phyloP scores from a whole-genome alignment of 495 filamentous ascomycete species.

The Aspergillus cristatus region DNA sequence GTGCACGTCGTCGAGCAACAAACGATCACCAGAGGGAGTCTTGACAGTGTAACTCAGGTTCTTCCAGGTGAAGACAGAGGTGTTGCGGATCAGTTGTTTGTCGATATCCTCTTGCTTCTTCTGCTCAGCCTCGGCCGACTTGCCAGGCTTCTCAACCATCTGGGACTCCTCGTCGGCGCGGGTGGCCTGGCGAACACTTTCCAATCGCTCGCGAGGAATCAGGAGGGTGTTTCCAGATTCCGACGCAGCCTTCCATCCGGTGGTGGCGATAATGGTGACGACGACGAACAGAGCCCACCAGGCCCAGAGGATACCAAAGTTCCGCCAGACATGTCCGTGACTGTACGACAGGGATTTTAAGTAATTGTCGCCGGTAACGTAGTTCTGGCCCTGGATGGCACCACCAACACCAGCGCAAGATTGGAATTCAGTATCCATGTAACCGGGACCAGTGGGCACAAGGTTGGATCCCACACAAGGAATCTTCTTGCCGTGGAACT shows the following conservation, averaged over 20 bases:
- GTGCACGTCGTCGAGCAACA: slow-evolving; percentile 66
- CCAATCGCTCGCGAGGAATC: slow-evolving; percentile 30
- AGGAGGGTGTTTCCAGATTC: slow-evolving; percentile 26
- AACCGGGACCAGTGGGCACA: slow-evolving; percentile 31
- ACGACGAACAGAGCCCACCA: slow-evolving; percentile 35
- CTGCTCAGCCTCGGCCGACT: slow-evolving; percentile 4
- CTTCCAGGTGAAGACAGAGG: slow-evolving; percentile 53
- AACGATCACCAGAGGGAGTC: slow-evolving; percentile 28
- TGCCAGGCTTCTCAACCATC: slow-evolving; percentile 13
- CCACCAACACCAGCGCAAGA: slow-evolving; percentile 50
- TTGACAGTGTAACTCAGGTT: slow-evolving; percentile 47
- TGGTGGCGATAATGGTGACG: slow-evolving; percentile 30
- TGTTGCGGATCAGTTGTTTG: slow-evolving; percentile 38
- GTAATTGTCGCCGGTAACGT: slow-evolving; percentile 40
- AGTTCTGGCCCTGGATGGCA: slow-evolving; percentile 32
- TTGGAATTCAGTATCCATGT: slow-evolving; percentile 19
- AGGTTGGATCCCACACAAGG: slow-evolving; percentile 40
- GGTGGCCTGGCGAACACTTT: slow-evolving; percentile 10
- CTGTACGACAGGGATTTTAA: slow-evolving; percentile 41
- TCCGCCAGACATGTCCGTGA: slow-evolving; percentile 38
- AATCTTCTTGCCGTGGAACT: slow-evolving; percentile 48
- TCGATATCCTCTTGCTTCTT: slow-evolving; percentile 7
- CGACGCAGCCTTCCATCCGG: slow-evolving; percentile 25
- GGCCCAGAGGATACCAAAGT: slow-evolving; percentile 40
- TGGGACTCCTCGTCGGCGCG: slow-evolving; percentile 27